A percentile compares a stretch with the other conserved stretches of the same genome.
Conservation (phyloP, 2,329 filamentous ascomycete species). For the Coniochaeta prunicola region DNA sequence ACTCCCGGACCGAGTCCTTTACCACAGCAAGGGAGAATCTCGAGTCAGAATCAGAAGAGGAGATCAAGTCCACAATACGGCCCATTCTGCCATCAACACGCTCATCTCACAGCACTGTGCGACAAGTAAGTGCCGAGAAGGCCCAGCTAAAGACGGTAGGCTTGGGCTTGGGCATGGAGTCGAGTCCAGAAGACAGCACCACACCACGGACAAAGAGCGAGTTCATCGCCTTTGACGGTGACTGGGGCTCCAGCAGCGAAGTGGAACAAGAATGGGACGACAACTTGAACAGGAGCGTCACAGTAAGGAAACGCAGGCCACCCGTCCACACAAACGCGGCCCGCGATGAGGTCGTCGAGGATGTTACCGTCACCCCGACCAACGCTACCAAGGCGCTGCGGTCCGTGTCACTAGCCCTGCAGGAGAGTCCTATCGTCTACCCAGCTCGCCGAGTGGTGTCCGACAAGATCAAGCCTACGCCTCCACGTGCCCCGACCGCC, state of each 20-base stretch:
- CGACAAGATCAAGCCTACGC: constrained; percentile 14
- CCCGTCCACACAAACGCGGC: constrained; percentile 15
- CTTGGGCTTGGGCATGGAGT: constrained; percentile 35
- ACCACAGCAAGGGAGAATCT: constrained; percentile 62
- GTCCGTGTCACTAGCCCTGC: constrained; percentile 30
- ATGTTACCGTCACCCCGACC: constrained; percentile 39
- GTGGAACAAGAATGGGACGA: constrained; percentile 49
- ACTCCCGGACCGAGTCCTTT: constrained; percentile 63
- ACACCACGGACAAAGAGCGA: constrained; percentile 38
- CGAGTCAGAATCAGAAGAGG: constrained; percentile 57
- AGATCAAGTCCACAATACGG: constrained; percentile 35
- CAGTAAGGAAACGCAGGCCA: constrained; percentile 38
- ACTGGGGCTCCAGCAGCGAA: constrained; percentile 43
- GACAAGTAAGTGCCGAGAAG: constrained; percentile 25
- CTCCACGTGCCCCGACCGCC: constrained; percentile 20
- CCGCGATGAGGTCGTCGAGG: constrained; percentile 36
- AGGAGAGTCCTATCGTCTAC: constrained; percentile 31
- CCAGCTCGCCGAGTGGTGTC: constrained; percentile 26
- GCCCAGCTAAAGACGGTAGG: constrained; percentile 27
- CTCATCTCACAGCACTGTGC: constrained; percentile 36
- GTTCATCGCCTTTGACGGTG: constrained; percentile 51
- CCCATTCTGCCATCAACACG: constrained; percentile 30
- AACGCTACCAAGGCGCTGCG: constrained; percentile 44
- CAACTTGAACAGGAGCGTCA: constrained; percentile 46
- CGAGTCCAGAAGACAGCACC: constrained; percentile 29